A percentile compares a stretch with the other conserved stretches of the same genome.
Conservation (phyloP, 1,139 yeast species). For the Nadsonia commutata region DNA sequence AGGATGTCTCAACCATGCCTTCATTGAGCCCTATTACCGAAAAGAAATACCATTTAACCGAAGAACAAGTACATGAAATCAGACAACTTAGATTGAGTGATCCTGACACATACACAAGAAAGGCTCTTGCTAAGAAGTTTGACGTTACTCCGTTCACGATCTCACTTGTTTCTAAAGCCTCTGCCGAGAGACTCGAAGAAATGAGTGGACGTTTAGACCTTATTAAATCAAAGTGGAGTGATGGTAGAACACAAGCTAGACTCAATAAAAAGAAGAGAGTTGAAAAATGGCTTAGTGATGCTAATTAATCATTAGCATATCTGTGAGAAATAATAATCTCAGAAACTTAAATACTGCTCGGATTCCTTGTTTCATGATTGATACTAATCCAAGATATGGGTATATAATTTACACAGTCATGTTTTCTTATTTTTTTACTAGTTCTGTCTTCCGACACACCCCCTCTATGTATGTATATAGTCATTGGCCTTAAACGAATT, state of each 20-base stretch:
- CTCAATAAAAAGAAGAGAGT: conserved; percentile 42
- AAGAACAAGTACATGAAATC: conserved; percentile 48
- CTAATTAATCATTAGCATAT: conserved; percentile 15
- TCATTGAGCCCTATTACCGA: conserved; percentile 22
- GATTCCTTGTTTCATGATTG: not conserved
- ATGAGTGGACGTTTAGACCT: conserved; percentile 31
- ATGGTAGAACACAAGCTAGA: conserved; percentile 31
- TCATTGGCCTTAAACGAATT: not conserved
- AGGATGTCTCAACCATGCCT: conserved; percentile 22
- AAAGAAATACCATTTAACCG: conserved; percentile 46
- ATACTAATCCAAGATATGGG: no score
- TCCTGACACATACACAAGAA: conserved; percentile 53
- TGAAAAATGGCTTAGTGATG: conserved; percentile 50
- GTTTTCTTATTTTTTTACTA: no score
- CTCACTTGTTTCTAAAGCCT: conserved; percentile 34
- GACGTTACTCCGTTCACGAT: conserved; percentile 40
- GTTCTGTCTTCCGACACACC: not conserved
- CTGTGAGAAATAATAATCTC: not conserved
- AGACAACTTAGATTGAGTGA: conserved; percentile 44
- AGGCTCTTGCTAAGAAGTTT: conserved; percentile 51
- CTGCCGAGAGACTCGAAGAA: conserved; percentile 26
- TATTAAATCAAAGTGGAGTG: conserved; percentile 36
- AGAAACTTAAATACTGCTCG: not conserved
- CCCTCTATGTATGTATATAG: not conserved
- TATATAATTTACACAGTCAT: no score